Percentiles rank a stretch among this genome's conserved stretches.
These are phyloP conservation scores for Phytophthora fragariae DNA, from an alignment of 352 stramenopile species.

Conservation along the genomic window DNA sequence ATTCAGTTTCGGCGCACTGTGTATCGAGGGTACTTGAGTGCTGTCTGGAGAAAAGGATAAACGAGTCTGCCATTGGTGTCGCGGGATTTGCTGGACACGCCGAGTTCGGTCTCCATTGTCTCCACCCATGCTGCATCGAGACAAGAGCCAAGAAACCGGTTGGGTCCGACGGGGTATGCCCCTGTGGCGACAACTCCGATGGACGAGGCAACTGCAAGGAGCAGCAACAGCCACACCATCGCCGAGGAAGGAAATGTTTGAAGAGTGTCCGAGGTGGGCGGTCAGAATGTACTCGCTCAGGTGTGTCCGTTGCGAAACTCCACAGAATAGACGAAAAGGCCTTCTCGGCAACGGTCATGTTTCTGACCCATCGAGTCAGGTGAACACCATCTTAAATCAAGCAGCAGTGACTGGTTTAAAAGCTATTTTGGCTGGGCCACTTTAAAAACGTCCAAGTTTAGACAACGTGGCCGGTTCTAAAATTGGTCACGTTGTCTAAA, in stretches of 20 bases:
- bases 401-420: too few relatives aligned
- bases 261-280: too few relatives aligned
- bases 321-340: too few relatives aligned
- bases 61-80: constrained; percentile 39
- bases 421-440: too few relatives aligned
- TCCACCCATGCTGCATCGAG: constrained; percentile 47
- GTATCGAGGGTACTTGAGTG: constrained; percentile 41
- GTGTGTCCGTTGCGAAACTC: too few relatives aligned
- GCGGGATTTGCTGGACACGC: constrained; percentile 28
- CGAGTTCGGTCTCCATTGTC: constrained; percentile 31
- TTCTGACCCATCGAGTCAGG: too few relatives aligned
- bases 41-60: constrained; percentile 50
- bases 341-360: too few relatives aligned
- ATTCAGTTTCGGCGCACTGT: constrained; percentile 3
- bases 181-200: neutral
- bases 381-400: too few relatives aligned
- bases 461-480: too few relatives aligned
- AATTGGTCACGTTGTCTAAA: too few relatives aligned
- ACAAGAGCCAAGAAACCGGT: constrained; percentile 59
- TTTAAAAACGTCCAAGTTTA: too few relatives aligned
- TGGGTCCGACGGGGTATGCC: constrained; percentile 32
- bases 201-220: neutral
- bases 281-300: too few relatives aligned
- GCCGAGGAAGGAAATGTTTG: neutral
- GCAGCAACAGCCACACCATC: neutral